A percentile compares a stretch with the other conserved stretches of the same genome.
phyloP scores from a whole-genome alignment of 768 basidiomycete genomes.

The Amanita pseudoporphyria region DNA sequence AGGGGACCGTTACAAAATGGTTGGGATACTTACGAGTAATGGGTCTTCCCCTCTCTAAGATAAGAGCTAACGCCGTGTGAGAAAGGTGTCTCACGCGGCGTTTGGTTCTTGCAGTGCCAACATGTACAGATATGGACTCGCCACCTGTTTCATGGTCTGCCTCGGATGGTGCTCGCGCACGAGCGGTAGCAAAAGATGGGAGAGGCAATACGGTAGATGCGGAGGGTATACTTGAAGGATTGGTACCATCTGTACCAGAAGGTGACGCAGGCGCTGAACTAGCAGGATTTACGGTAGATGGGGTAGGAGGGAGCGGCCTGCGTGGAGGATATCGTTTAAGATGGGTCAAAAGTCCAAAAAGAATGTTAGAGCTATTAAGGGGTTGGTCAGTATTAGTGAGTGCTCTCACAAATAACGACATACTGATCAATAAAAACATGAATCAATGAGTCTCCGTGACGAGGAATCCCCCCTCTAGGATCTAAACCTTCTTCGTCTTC shows the following conservation, averaged over 20 bases:
- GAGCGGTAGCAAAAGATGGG: conserved; percentile 31
- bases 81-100: conserved; percentile 40
- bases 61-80: conserved; percentile 66
- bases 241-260: conserved; percentile 6
- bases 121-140: conserved; percentile 11
- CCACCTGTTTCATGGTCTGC: conserved; percentile 7
- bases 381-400: conserved; percentile 6
- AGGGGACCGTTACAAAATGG: neutral
- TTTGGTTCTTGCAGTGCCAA: conserved; percentile 3
- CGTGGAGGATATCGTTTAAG: conserved; percentile 40
- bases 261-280: conserved; percentile 1
- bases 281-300: conserved; percentile 3
- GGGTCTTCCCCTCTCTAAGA: conserved; percentile 75
- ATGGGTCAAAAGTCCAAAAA: conserved; percentile 72
- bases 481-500: conserved; percentile 24
- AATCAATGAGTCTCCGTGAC: conserved; percentile 24
- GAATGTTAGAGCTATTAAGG: conserved; percentile 69
- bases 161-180: conserved; percentile 1
- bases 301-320: conserved; percentile 16
- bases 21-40: conserved; percentile 37
- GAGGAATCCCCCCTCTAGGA: conserved; percentile 23
- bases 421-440: conserved; percentile 55
- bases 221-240: neutral
- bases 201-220: conserved; percentile 21
- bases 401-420: conserved; percentile 20